Evolutionary conservation across 2,329 filamentous ascomycete species (phyloP), one percentile per base, ranked within the genome.

Genomic region (Emericellopsis atlantica): DNA sequence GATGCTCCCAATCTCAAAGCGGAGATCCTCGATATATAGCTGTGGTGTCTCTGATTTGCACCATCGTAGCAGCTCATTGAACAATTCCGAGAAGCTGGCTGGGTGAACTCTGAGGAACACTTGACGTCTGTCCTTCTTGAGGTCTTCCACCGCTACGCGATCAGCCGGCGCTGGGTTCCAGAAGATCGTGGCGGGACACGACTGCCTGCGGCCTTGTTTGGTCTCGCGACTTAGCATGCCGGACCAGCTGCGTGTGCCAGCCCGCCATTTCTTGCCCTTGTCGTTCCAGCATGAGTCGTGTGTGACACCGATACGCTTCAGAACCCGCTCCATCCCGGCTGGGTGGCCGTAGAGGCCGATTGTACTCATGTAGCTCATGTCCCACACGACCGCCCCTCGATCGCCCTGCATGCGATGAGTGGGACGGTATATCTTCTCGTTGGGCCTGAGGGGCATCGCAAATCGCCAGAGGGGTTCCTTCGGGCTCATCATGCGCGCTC

Each of bases 331-430:
- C 33, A 95, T 64, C 40, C 79, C 80, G 24, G 65, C 59, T 33
- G 75, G 65, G 12, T 67, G 63, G 0, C 89, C 92, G 49, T 81
- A 79, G 4, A 96, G 56, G 12, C 81, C 73, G 48, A 96, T 82
- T 1, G 87, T 95, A 49, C 85, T 84, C 66, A 92, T 83, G 56
- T 95, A 98, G 57, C 89, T 96, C 67, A 79, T 85, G 60, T 98
- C 92, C 88, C 90, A 96, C 1, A 80, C 80, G 35, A 96, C 69
- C 18, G 82, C 82, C 5, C 92, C 89, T 48, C 81, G 76, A 40
- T 81, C 72, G 23, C 79, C 79, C 40, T 79, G 76, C 18, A 86
- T 81, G 47, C 89, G 78, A 64, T 96, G 88, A 0, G 86, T 92
- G 36, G 86, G 78, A 39, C 92, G 72, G 56, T 95, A 95, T 40